Base-by-base conservation (phyloP, 805 yeast genomes). In the Barnettozyma populi region DNA sequence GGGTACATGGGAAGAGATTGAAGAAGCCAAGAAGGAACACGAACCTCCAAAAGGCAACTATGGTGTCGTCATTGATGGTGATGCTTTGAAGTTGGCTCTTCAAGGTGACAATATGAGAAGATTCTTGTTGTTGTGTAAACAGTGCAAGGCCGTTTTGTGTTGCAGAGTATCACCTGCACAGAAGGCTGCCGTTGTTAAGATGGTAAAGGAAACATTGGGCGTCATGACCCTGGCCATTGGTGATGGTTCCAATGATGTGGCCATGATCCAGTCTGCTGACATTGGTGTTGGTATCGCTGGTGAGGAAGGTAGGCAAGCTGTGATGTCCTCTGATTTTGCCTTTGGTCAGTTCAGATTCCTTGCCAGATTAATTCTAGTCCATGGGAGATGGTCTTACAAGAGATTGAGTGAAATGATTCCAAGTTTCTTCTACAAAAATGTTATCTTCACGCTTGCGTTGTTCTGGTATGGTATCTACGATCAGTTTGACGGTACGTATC, bases 231-330 rank as follows among this genome's bases (percentile, higher is more conserved):
- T 86, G 49, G 92, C 94, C 7, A 85, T 86, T 62, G 95, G 95
- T 56, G 95, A 86, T 67, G 95, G 95, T 47, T 82, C 94, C 19
- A 86, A 86, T 62, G 95, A 86, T 68, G 95, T 86, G 52, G 90
- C 95, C 11, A 86, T 86, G 95, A 86, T 86, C 55, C 95, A 86
- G 65, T 82, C 90, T 25, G 94, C 95, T 1, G 83, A 86, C 66
- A 84, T 86, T 41, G 95, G 95, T 59, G 86, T 86, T 47, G 95
- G 95, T 69, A 86, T 86, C 61, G 90, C 90, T 3, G 95, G 95
- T 68, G 94, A 86, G 70, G 95, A 86, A 71, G 95, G 95, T 61
- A 72, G 94, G 52, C 94, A 86, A 66, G 94, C 94, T 18, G 94
- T 79, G 5, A 86, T 86, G 95, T 82, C 90, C 23, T 82, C 92